Percentiles rank a stretch among this genome's conserved stretches.
These are phyloP conservation scores for Glomus cerebriforme DNA, from an alignment of 192 early-diverging fungal species.

Conservation along the genomic window DNA sequence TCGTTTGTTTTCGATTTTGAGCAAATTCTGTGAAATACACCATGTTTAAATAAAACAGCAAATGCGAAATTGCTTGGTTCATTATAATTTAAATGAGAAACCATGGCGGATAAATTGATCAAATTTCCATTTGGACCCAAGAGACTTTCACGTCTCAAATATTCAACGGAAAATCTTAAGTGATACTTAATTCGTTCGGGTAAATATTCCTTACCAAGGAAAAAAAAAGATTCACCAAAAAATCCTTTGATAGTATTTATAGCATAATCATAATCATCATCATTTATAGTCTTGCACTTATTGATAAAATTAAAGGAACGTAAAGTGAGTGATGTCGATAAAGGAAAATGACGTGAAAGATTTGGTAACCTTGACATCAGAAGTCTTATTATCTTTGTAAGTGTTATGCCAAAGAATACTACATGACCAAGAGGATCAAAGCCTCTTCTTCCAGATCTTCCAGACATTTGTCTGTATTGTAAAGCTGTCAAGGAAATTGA, in stretches of 20 bases:
- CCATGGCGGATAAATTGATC: slow-evolving; percentile 33
- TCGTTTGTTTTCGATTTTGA: not conserved
- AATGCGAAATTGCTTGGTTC: slow-evolving; percentile 46
- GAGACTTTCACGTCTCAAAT: slow-evolving; percentile 37
- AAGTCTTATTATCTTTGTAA: slow-evolving; percentile 44
- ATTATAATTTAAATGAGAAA: slow-evolving; percentile 38
- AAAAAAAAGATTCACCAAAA: slow-evolving; percentile 35
- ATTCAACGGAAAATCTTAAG: slow-evolving; percentile 47
- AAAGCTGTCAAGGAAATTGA: slow-evolving; percentile 43
- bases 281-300: not conserved
- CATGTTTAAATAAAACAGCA: slow-evolving; percentile 39
- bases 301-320: slow-evolving; percentile 37
- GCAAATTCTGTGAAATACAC: slow-evolving; percentile 40
- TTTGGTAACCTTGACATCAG: slow-evolving; percentile 42
- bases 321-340: slow-evolving; percentile 43
- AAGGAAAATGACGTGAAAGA: slow-evolving; percentile 42
- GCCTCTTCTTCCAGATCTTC: slow-evolving; percentile 41
- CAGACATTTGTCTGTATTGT: slow-evolving; percentile 42
- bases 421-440: slow-evolving; percentile 48
- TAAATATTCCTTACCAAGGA: slow-evolving; percentile 35
- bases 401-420: slow-evolving; percentile 42
- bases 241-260: slow-evolving; percentile 23
- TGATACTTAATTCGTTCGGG: slow-evolving; percentile 42
- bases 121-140: slow-evolving; percentile 30
- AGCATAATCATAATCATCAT: not conserved